A percentile compares a stretch with the other conserved stretches of the same genome.
phyloP scores from a whole-genome alignment of 2,329 filamentous ascomycete species.

The Cladobotryum protrusum region DNA sequence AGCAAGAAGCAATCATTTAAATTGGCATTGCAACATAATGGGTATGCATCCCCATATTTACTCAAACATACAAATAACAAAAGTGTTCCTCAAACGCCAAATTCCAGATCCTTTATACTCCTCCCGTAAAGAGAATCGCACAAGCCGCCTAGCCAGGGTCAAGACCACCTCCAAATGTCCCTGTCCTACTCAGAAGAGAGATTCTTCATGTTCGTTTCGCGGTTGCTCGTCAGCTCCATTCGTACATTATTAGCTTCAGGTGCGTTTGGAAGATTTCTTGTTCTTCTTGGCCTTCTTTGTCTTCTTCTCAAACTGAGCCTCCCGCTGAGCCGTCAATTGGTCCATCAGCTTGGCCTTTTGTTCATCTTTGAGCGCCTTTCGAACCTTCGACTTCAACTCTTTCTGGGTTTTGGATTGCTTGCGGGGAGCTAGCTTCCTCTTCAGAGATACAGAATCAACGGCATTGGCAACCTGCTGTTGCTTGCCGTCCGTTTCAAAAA shows the following conservation, averaged over 20 bases:
- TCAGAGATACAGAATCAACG: too few relatives aligned
- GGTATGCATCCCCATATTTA: slow-evolving; percentile 23
- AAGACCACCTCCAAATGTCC: background rate
- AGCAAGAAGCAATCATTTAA: slow-evolving; percentile 4
- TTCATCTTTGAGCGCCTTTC: background rate
- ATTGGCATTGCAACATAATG: slow-evolving; percentile 13
- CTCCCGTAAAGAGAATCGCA: slow-evolving; percentile 26
- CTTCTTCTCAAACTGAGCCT: slow-evolving; percentile 39
- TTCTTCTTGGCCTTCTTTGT: slow-evolving; percentile 45
- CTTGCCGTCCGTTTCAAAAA: too few relatives aligned
- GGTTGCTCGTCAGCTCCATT: too few relatives aligned
- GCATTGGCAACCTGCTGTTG: too few relatives aligned
- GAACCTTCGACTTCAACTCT: background rate
- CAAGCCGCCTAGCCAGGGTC: slow-evolving; percentile 10
- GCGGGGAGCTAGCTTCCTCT: too few relatives aligned
- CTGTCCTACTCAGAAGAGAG: background rate
- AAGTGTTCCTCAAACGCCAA: slow-evolving; percentile 28
- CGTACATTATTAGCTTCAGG: too few relatives aligned
- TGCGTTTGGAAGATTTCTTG: slow-evolving; percentile 1
- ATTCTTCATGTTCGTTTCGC: background rate
- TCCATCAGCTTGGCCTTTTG: background rate
- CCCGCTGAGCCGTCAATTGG: background rate
- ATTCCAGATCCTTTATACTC: slow-evolving; percentile 21
- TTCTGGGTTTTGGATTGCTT: background rate
- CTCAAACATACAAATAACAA: slow-evolving; percentile 16